A percentile compares a stretch with the other conserved stretches of the same genome.
These are phyloP conservation scores for Cordyceps tenuipes DNA, from an alignment of 2,329 filamentous ascomycete species.

Conservation along the genomic window DNA sequence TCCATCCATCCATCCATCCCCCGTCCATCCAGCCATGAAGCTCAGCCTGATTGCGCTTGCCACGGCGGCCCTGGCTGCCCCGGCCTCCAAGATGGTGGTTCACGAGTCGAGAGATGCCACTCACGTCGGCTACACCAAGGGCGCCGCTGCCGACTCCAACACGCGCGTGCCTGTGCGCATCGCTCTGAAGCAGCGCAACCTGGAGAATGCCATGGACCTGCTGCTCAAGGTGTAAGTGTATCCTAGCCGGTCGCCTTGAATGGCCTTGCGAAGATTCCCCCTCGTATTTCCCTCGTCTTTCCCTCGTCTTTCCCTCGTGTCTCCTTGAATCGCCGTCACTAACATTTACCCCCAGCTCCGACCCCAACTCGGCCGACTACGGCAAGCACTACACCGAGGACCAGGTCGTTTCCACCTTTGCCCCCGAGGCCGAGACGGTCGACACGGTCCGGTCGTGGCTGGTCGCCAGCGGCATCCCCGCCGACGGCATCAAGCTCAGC, in stretches of 20 bases:
- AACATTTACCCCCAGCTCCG: not conserved
- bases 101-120: not conserved
- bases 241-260: too few species aligned
- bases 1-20: too few species aligned
- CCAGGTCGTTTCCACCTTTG: conserved; percentile 1
- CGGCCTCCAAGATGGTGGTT: not conserved
- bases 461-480: conserved; percentile 37
- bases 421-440: conserved; percentile 30
- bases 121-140: not conserved
- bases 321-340: not conserved
- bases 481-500: conserved; percentile 38
- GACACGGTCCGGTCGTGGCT: conserved; percentile 46
- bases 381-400: conserved; percentile 10
- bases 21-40: not conserved
- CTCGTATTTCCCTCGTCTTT: too few species aligned
- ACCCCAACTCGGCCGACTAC: conserved; percentile 6
- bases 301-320: too few species aligned
- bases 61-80: not conserved
- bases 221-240: conserved; percentile 2
- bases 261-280: too few species aligned
- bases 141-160: not conserved
- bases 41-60: not conserved
- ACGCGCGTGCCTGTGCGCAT: conserved; percentile 6
- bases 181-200: conserved; percentile 9
- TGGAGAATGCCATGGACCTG: conserved; percentile 8